Evolutionary conservation across 2,329 filamentous ascomycete genomes (phyloP).

Genomic region (Shiraia sp.): DNA sequence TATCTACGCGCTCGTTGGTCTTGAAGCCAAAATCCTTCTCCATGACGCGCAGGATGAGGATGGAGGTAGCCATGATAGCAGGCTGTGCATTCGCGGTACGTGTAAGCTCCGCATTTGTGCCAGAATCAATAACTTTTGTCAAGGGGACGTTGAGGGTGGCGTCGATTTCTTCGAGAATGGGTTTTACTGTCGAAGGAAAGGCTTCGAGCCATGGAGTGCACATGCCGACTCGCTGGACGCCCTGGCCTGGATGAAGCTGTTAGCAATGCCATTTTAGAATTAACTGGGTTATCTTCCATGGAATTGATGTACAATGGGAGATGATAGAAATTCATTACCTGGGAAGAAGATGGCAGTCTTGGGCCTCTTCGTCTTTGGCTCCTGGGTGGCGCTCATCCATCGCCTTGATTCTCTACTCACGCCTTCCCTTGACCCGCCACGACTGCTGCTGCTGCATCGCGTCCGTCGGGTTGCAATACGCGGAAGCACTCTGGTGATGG

Average conservation of each 20-base stretch:
- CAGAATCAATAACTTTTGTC: slow-evolving; percentile 76
- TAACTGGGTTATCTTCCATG: not conserved
- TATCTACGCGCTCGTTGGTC: slow-evolving; percentile 71
- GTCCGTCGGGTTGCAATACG: slow-evolving; percentile 19
- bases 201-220: slow-evolving; percentile 80
- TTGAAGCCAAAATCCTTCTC: slow-evolving; percentile 83
- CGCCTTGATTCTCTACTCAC: slow-evolving; percentile 12
- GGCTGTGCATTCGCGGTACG: slow-evolving; percentile 88
- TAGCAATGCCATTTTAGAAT: slow-evolving; percentile 14
- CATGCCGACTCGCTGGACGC: slow-evolving; percentile 89
- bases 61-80: slow-evolving; percentile 92
- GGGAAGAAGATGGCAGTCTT: slow-evolving; percentile 47
- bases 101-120: slow-evolving; percentile 76
- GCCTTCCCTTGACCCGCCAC: slow-evolving; percentile 11
- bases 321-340: slow-evolving; percentile 21
- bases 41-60: slow-evolving; percentile 84
- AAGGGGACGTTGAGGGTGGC: slow-evolving; percentile 73
- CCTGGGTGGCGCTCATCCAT: slow-evolving; percentile 37
- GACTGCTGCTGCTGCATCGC: slow-evolving; percentile 11
- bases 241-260: slow-evolving; percentile 65
- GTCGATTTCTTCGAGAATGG: slow-evolving; percentile 87
- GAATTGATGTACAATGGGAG: not conserved
- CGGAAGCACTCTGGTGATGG: slow-evolving; percentile 14
- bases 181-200: slow-evolving; percentile 76
- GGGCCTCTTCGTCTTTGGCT: slow-evolving; percentile 29